Conservation (phyloP, 495 filamentous ascomycete genomes). For the Letharia lupina region DNA sequence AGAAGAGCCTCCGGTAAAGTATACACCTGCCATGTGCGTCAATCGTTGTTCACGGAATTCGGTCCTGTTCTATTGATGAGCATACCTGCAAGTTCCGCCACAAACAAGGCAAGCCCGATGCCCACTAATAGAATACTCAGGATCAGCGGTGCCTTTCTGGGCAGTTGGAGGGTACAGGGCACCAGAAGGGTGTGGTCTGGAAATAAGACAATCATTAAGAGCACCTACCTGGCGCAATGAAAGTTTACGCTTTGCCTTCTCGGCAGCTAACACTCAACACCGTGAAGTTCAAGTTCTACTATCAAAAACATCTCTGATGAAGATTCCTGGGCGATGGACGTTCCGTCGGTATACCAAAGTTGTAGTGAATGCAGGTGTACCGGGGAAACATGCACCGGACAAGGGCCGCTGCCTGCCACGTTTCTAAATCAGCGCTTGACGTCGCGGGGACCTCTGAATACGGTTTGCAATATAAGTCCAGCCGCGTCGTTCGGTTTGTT, state of each 20-base stretch:
- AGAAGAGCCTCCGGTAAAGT: constrained; percentile 64
- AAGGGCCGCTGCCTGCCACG: constrained; percentile 28
- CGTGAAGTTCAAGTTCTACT: constrained; percentile 35
- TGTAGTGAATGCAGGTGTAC: constrained; percentile 28
- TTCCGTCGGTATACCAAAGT: constrained; percentile 24
- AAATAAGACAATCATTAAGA: not conserved
- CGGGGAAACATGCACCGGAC: constrained; percentile 32
- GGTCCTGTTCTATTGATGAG: not conserved
- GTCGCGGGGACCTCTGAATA: not conserved
- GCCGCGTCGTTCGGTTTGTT: not conserved
- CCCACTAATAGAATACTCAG: constrained; percentile 52
- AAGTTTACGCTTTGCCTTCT: constrained; percentile 31
- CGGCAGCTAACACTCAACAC: constrained; percentile 38
- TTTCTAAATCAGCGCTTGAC: not conserved
- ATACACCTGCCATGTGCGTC: constrained; percentile 42
- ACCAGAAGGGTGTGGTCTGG: not conserved
- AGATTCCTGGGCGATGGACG: constrained; percentile 29
- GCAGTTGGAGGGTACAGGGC: not conserved
- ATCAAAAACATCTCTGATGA: constrained; percentile 37
- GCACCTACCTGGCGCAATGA: constrained; percentile 36
- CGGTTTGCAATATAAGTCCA: not conserved
- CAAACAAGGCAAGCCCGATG: constrained; percentile 65
- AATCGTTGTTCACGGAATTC: not conserved
- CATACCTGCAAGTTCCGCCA: constrained; percentile 56
- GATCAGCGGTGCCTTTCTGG: constrained; percentile 54